Evolutionary conservation across 306 rosid species (phyloP), one percentile per base, ranked within the genome.

Genomic region (Gastrolobium villosum): DNA sequence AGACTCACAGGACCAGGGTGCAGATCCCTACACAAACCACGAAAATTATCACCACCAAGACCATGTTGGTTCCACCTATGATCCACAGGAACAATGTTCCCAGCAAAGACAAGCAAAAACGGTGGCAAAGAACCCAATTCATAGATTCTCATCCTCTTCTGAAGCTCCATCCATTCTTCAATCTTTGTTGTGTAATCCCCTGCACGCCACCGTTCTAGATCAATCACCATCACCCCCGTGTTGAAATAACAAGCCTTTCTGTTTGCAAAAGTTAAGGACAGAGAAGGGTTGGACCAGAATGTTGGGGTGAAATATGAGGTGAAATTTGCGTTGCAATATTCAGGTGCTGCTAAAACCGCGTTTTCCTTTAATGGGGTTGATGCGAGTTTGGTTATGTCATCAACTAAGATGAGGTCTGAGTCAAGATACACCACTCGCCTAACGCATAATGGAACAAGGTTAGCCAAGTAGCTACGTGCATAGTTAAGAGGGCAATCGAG

Each of bases 51-150:
- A 1, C 98, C 98, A 0, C 98, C 98, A 1, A 92, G 87, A 0
- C 98, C 98, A 32, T 94, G 98, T 10, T 94, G 98, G 81, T 94
- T 94, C 98, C 98, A 94, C 20, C 86, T 81, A 82, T 94, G 97
- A 70, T 90, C 87, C 56, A 94, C 98, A 0, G 92, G 68, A 6
- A 87, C 96, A 10, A 94, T 92, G 0, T 87, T 77, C 3, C 98
- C 97, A 0, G 93, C 98, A 7, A 94, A 94, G 0, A 94, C 98
- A 0, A 94, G 87, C 65, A 94, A 35, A 81, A 94, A 94, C 0
- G 98, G 98, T 0, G 98, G 98, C 36, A 94, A 78, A 0, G 98
- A 94, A 1, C 98, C 98, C 11, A 94, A 65, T 31, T 92, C 87
- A 64, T 94, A 94, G 70, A 94, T 92, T 35, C 98, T 88, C 82